Evolutionary conservation across 257 asterid species (phyloP).

Genomic region (Salvia splendens): DNA sequence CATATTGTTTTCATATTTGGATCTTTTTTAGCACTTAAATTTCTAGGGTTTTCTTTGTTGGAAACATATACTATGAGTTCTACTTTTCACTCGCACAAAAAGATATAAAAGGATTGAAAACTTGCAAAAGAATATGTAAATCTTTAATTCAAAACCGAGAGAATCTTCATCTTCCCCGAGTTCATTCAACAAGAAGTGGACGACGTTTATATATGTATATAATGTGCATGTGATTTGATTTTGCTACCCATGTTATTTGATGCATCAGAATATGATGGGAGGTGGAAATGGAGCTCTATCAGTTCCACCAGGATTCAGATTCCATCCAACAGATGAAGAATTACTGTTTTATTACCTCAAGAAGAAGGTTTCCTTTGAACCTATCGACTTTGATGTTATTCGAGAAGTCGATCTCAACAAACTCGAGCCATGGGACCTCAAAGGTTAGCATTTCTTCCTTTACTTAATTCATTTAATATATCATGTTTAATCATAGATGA

Average conservation of each 20-base stretch:
- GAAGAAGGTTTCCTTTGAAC: slow-evolving; percentile 78
- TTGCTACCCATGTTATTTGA: slow-evolving; percentile 3
- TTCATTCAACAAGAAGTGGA: background rate
- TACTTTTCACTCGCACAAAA: background rate
- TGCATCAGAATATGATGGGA: slow-evolving; percentile 41
- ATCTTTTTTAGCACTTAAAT: background rate
- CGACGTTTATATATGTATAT: too few relatives aligned
- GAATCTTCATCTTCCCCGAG: background rate
- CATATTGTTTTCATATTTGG: slow-evolving; percentile 1
- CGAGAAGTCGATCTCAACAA: slow-evolving; percentile 87
- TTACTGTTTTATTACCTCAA: slow-evolving; percentile 69
- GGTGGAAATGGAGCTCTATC: slow-evolving; percentile 45
- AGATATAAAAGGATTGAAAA: background rate
- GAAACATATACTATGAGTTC: background rate
- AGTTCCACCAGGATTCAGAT: slow-evolving; percentile 86
- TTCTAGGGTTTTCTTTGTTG: slow-evolving; percentile 32
- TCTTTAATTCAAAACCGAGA: background rate
- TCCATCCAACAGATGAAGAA: slow-evolving; percentile 90
- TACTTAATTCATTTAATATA: background rate
- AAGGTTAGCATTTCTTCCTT: slow-evolving; percentile 42
- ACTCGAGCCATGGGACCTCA: slow-evolving; percentile 95
- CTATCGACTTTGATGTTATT: slow-evolving; percentile 76
- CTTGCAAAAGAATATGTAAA: slow-evolving; percentile 14
- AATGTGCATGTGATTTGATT: background rate
- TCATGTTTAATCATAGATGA: background rate